Conservation (phyloP, 176 grass and related monocot species). For the Eremochloa ophiuroides region DNA sequence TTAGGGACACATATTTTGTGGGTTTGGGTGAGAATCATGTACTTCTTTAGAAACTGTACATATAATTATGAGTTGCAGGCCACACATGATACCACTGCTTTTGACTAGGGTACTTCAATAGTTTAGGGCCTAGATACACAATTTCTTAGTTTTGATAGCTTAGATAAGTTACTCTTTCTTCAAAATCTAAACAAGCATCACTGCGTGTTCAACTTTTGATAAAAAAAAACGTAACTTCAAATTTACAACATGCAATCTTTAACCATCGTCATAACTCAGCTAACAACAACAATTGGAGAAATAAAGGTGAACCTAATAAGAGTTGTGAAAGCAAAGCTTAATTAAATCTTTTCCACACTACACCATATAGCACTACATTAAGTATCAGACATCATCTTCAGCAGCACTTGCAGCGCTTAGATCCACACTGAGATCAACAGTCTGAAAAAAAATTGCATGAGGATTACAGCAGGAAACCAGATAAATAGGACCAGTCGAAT, state of each 20-base stretch:
- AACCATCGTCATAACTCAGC: background rate
- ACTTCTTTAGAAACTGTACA: background rate
- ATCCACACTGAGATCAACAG: slow-evolving; percentile 78
- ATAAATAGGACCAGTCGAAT: background rate
- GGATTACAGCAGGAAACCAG: slow-evolving; percentile 16
- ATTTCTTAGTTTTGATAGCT: background rate
- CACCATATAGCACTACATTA: slow-evolving; percentile 13
- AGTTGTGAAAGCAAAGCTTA: background rate
- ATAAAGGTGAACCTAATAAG: slow-evolving; percentile 3
- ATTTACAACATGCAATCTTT: slow-evolving; percentile 13
- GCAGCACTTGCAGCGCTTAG: slow-evolving; percentile 80
- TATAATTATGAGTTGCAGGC: background rate
- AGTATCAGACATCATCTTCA: slow-evolving; percentile 56
- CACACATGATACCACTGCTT: background rate
- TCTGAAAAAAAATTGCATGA: slow-evolving; percentile 22
- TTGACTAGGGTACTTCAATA: background rate
- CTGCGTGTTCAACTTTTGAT: background rate
- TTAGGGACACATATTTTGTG: no score
- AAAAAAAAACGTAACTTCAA: background rate
- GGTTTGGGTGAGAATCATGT: background rate
- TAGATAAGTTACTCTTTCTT: background rate
- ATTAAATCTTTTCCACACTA: background rate
- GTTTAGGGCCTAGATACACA: background rate
- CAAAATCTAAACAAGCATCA: background rate
- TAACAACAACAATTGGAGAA: background rate